Evolutionary conservation across 441 rosid species (phyloP).

Genomic region (Cnidoscolus chayamansa): DNA sequence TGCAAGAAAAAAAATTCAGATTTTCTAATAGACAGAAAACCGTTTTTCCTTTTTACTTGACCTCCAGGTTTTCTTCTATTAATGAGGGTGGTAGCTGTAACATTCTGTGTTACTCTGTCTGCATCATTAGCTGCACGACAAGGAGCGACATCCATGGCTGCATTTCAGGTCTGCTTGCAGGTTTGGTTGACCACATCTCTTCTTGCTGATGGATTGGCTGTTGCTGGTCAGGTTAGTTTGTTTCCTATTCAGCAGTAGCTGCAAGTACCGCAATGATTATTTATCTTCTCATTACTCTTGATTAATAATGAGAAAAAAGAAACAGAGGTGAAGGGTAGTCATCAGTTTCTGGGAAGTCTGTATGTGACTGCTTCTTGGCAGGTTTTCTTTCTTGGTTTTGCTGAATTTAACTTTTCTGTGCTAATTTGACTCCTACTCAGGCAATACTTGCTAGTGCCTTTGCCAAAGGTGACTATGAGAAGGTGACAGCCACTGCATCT

Average conservation of each 20-base stretch:
- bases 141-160: constrained; percentile 84
- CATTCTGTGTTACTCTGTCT: constrained; percentile 87
- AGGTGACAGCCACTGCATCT: constrained; percentile 69
- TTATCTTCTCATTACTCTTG: background rate
- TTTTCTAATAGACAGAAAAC: background rate
- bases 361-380: too few relatives aligned
- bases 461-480: constrained; percentile 60
- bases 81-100: constrained; percentile 78
- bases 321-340: background rate
- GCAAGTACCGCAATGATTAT: background rate
- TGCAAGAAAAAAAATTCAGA: background rate
- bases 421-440: constrained; percentile 26
- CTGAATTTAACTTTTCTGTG: background rate
- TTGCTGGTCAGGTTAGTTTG: constrained; percentile 83
- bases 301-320: background rate
- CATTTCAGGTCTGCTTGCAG: constrained; percentile 96
- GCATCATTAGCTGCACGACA: constrained; percentile 92
- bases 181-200: constrained; percentile 91
- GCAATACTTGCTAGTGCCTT: constrained; percentile 93
- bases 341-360: background rate
- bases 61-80: constrained; percentile 66
- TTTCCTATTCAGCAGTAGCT: background rate
- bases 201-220: constrained; percentile 91
- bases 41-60: constrained; percentile 5
- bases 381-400: background rate